phyloP scores from a whole-genome alignment of 805 yeast species.

The Kluyveromyces starmeri region DNA sequence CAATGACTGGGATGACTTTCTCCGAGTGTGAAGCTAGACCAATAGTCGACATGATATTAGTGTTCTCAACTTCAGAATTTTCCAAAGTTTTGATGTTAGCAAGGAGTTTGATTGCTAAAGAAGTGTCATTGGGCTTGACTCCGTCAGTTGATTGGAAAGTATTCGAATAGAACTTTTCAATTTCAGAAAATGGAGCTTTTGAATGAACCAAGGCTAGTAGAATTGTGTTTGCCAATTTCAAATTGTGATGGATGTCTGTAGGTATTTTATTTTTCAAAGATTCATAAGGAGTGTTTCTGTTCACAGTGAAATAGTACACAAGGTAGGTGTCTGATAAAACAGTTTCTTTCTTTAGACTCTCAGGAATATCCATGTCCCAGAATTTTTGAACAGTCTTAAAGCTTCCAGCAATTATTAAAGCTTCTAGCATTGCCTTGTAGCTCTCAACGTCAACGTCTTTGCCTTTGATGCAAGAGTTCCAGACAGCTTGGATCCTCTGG shows the following conservation, averaged over 20 bases:
- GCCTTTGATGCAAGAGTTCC: conserved; percentile 23
- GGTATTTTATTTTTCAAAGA: conserved; percentile 13
- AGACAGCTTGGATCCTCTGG: conserved; percentile 24
- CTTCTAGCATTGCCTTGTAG: conserved; percentile 17
- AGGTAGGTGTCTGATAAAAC: conserved; percentile 18
- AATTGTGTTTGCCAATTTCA: conserved; percentile 18
- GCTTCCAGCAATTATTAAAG: conserved; percentile 16
- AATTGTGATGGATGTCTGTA: conserved; percentile 10
- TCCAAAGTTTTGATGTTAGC: conserved; percentile 13
- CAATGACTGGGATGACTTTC: conserved; percentile 11
- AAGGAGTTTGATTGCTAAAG: conserved; percentile 20
- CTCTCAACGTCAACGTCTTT: conserved; percentile 12
- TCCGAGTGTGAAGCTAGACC: conserved; percentile 6
- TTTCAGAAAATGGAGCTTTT: conserved; percentile 8
- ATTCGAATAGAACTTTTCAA: conserved; percentile 13
- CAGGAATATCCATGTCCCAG: conserved; percentile 22
- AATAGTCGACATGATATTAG: neutral
- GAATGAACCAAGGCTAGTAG: conserved; percentile 13
- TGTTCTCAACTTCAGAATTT: conserved; percentile 5
- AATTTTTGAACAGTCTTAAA: conserved; percentile 12
- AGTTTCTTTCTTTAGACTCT: conserved; percentile 12
- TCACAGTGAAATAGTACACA: conserved; percentile 8
- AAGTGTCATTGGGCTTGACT: conserved; percentile 13
- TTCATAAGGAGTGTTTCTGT: conserved; percentile 7
- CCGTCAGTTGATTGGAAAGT: conserved; percentile 10